Percentiles rank a stretch among this genome's conserved stretches.
These are phyloP conservation scores for Angomonas ambiguus DNA, from an alignment of 208 protist species.

Conservation along the genomic window DNA sequence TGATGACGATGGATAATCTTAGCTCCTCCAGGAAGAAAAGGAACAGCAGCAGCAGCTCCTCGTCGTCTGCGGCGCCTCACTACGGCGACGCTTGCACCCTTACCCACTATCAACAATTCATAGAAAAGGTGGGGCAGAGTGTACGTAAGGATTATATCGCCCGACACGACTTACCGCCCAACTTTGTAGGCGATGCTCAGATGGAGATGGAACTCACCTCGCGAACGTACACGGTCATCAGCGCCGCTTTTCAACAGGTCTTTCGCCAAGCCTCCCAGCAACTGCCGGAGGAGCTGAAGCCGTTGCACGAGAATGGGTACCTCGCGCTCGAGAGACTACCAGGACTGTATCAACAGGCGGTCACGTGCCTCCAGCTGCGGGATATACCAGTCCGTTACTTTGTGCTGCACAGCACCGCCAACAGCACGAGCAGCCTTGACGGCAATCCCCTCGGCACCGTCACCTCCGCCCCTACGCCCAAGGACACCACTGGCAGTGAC, in stretches of 20 bases:
- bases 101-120: constrained; percentile 64
- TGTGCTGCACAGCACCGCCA: constrained; percentile 72
- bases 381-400: constrained; percentile 73
- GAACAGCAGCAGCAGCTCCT: not conserved
- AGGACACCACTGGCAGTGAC: not conserved
- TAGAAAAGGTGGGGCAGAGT: constrained; percentile 56
- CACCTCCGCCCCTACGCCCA: not conserved
- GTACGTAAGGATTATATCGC: constrained; percentile 55
- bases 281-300: constrained; percentile 49
- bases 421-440: constrained; percentile 10
- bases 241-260: constrained; percentile 58
- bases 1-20: constrained; percentile 2
- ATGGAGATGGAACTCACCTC: constrained; percentile 56
- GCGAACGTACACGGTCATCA: constrained; percentile 58
- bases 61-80: not conserved
- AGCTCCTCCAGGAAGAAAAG: not conserved
- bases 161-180: constrained; percentile 17
- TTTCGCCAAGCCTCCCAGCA: constrained; percentile 33
- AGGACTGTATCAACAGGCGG: constrained; percentile 49
- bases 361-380: constrained; percentile 55
- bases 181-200: constrained; percentile 36
- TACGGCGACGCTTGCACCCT: constrained; percentile 69
- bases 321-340: constrained; percentile 68
- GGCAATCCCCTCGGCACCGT: not conserved
- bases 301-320: constrained; percentile 56